Conservation (phyloP, 1,284 basidiomycete species). For the Melampsora abietis-canadensis region DNA sequence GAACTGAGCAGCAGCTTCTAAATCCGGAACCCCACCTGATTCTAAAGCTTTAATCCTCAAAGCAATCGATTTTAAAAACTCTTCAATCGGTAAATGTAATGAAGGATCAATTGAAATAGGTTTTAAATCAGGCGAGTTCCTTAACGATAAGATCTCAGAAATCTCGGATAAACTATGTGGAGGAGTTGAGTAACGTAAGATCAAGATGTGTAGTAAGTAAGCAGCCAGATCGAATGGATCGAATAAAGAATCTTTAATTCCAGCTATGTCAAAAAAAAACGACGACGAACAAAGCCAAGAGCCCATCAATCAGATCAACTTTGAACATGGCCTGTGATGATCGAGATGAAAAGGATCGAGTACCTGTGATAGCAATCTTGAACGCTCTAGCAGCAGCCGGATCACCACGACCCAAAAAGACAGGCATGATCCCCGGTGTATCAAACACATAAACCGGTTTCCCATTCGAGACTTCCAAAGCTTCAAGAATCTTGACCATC, state of each 20-base stretch:
- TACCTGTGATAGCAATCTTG: conserved; percentile 87
- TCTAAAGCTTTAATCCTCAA: conserved; percentile 72
- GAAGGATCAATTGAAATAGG: background rate
- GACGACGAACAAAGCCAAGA: too few relatives aligned
- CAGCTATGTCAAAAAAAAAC: conserved; percentile 27
- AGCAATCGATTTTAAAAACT: conserved; percentile 69
- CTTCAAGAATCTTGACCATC: conserved; percentile 64
- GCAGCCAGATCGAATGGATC: conserved; percentile 24
- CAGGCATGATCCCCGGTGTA: conserved; percentile 94
- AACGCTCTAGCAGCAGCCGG: conserved; percentile 83
- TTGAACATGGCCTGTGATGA: too few relatives aligned
- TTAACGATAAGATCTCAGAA: conserved; percentile 6
- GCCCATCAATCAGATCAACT: too few relatives aligned
- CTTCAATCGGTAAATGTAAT: conserved; percentile 13
- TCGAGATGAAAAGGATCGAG: too few relatives aligned
- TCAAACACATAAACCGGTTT: conserved; percentile 86
- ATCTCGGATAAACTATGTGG: background rate
- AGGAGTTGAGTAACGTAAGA: conserved; percentile 4
- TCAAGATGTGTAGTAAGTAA: conserved; percentile 28
- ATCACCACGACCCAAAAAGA: conserved; percentile 81
- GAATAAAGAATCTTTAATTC: conserved; percentile 32
- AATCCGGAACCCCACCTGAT: conserved; percentile 70
- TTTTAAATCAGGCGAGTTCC: background rate
- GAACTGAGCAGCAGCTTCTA: conserved; percentile 68
- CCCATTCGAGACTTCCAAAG: conserved; percentile 73